Evolutionary conservation across 1,284 basidiomycete genomes (phyloP).

Genomic region (Microbotryum saponariae): DNA sequence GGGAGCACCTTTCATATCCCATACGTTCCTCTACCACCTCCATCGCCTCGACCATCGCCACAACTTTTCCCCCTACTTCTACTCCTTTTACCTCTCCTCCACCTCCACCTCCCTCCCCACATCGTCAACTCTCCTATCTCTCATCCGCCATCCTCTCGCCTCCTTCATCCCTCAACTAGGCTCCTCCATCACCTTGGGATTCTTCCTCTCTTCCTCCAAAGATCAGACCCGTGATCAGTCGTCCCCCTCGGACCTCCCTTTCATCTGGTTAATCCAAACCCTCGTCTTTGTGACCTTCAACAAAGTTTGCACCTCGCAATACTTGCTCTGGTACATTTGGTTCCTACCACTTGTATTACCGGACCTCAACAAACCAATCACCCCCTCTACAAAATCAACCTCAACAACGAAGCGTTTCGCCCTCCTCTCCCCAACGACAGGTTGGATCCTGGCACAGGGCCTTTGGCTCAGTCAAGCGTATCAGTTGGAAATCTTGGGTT

Average conservation of each 20-base stretch:
- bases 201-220: conserved; percentile 40
- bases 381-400: conserved; percentile 4
- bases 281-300: conserved; percentile 87
- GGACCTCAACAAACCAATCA: conserved; percentile 50
- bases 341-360: conserved; percentile 78
- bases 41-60: conserved; percentile 88
- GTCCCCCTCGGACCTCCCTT: conserved; percentile 54
- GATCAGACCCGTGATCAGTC: conserved; percentile 40
- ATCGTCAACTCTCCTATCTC: conserved; percentile 39
- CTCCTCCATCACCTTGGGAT: conserved; percentile 58
- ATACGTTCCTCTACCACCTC: conserved; percentile 90
- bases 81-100: conserved; percentile 70
- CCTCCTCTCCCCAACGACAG: no score
- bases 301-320: conserved; percentile 94
- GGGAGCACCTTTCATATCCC: conserved; percentile 83
- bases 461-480: conserved; percentile 77
- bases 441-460: no score
- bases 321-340: conserved; percentile 95
- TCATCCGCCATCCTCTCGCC: conserved; percentile 37
- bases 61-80: conserved; percentile 97
- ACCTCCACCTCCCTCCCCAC: conserved; percentile 5
- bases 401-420: no score
- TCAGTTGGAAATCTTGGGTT: conserved; percentile 74
- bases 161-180: conserved; percentile 52
- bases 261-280: conserved; percentile 88